These are phyloP conservation scores for Exophiala lecanii-corni DNA, from an alignment of 2,329 filamentous ascomycete genomes.

Conservation along the genomic window DNA sequence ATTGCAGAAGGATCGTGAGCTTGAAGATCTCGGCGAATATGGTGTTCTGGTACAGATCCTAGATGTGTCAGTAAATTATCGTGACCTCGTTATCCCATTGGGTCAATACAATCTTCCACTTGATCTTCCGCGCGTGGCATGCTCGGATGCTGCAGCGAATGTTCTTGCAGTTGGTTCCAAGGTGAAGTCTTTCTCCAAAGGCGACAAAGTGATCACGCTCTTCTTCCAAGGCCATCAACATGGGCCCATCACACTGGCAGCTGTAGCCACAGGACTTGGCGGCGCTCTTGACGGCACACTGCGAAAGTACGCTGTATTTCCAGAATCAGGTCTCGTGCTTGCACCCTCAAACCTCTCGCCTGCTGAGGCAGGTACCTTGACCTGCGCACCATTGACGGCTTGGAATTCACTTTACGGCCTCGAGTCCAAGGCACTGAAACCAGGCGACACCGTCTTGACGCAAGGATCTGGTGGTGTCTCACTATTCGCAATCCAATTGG, in stretches of 20 bases:
- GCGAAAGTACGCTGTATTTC: slow-evolving; percentile 62
- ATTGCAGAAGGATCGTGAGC: slow-evolving; percentile 47
- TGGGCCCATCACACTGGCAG: slow-evolving; percentile 41
- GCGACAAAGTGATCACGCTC: slow-evolving; percentile 54
- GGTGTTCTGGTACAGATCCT: slow-evolving; percentile 66
- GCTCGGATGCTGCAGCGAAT: slow-evolving; percentile 43
- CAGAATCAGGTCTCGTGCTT: slow-evolving; percentile 63
- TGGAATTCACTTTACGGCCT: slow-evolving; percentile 64
- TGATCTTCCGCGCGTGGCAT: slow-evolving; percentile 39
- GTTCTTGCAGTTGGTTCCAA: slow-evolving; percentile 50
- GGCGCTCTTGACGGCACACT: slow-evolving; percentile 64
- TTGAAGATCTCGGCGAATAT: slow-evolving; percentile 62
- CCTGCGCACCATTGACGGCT: slow-evolving; percentile 59
- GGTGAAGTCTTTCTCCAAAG: slow-evolving; percentile 53
- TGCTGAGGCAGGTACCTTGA: slow-evolving; percentile 53
- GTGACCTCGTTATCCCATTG: slow-evolving; percentile 44
- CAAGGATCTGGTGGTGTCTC: slow-evolving; percentile 60
- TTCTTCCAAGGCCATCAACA: slow-evolving; percentile 56
- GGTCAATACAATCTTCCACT: slow-evolving; percentile 47
- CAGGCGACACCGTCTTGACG: slow-evolving; percentile 54
- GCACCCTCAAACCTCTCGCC: slow-evolving; percentile 54
- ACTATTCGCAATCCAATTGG: slow-evolving; percentile 42
- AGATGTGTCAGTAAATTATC: slow-evolving; percentile 48
- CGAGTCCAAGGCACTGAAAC: slow-evolving; percentile 42
- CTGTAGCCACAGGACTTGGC: slow-evolving; percentile 57